phyloP scores from a whole-genome alignment of 2,329 filamentous ascomycete genomes.

The Chalaropsis ovoidea region DNA sequence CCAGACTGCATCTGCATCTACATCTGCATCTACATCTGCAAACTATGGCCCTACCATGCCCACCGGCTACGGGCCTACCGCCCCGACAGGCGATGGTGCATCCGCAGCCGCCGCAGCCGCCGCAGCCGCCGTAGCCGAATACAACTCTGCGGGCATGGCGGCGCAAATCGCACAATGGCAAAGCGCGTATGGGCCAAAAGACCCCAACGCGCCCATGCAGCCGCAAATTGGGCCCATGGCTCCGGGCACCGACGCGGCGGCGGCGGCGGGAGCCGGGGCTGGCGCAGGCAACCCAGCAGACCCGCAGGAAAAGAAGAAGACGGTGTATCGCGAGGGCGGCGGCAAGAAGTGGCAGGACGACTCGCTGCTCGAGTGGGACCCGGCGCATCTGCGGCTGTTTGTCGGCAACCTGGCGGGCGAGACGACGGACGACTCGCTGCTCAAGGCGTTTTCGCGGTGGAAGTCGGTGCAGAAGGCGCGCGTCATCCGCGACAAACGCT shows the following conservation, averaged over 20 bases:
- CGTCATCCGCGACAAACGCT: constrained; percentile 89
- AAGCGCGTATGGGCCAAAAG: constrained; percentile 67
- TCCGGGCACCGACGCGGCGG: constrained; percentile 37
- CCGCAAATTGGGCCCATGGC: constrained; percentile 30
- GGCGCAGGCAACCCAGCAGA: constrained; percentile 14
- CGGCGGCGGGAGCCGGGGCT: constrained; percentile 28
- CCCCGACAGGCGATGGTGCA: constrained; percentile 6
- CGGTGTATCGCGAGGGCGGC: constrained; percentile 77
- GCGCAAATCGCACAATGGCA: constrained; percentile 93
- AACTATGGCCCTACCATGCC: constrained; percentile 12
- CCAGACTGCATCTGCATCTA: background rate
- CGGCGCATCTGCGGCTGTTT: constrained; percentile 85
- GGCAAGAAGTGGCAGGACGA: constrained; percentile 89
- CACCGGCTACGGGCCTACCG: background rate
- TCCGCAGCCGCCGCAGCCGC: background rate
- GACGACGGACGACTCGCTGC: constrained; percentile 87
- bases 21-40: constrained; percentile 24
- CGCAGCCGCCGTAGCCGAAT: constrained; percentile 42
- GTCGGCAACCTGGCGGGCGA: constrained; percentile 95
- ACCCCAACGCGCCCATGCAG: constrained; percentile 35
- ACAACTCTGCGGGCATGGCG: constrained; percentile 69
- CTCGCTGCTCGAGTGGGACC: constrained; percentile 88
- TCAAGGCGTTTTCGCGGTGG: constrained; percentile 89
- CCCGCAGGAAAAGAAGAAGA: constrained; percentile 59
- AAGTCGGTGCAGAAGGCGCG: constrained; percentile 81